Evolutionary conservation across 2,329 filamentous ascomycete genomes (phyloP), one percentile per base, ranked within the genome.

Genomic region (Penicillium sp.): DNA sequence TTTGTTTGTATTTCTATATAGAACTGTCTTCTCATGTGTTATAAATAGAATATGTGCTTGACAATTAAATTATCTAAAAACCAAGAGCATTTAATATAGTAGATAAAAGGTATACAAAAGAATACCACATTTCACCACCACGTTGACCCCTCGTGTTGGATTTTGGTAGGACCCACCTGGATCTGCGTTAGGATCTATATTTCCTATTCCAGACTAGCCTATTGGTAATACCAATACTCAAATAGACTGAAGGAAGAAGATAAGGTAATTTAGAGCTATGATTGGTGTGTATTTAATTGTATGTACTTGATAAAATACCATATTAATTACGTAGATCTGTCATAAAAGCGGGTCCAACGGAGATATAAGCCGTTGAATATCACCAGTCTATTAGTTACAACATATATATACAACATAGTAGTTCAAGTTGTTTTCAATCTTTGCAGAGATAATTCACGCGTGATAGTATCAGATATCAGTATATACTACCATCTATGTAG

Each of bases 1-100:
- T 49, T 22, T 40, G 25, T 50, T 10, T 43, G 37, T 43, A 10
- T 41, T n/a, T 22, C 1, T 40, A n/a, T n/a, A n/a, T n/a, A n/a
- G n/a, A 30, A 3, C 37, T 1, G 14, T 19, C 11, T 28, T 1
- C 10, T 48, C n/a, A n/a, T n/a, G n/a, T n/a, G n/a, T n/a, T 22
- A 22, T 22, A 22, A 3, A 28, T 10, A 7, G 31, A 16, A 35
- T 16, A 16, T 16, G 1, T 22, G 22, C 22, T 14, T 25, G 8
- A 25, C 8, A 44, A 19, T 30, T 3, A 17, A 9, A 16, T 19
- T 16, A 14, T 14, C n/a, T 8, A 5, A 30, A 16, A 14, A 3
- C 0, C 14, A 16, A 22, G 11, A 33, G 37, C 8, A 10, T 36
- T 36, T 16, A 36, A 36, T 19, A 1, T 11, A 22, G 36, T 37